Evolutionary conservation across 1,284 basidiomycete genomes (phyloP), one percentile per base, ranked within the genome.

Genomic region (Moniliella sp.): DNA sequence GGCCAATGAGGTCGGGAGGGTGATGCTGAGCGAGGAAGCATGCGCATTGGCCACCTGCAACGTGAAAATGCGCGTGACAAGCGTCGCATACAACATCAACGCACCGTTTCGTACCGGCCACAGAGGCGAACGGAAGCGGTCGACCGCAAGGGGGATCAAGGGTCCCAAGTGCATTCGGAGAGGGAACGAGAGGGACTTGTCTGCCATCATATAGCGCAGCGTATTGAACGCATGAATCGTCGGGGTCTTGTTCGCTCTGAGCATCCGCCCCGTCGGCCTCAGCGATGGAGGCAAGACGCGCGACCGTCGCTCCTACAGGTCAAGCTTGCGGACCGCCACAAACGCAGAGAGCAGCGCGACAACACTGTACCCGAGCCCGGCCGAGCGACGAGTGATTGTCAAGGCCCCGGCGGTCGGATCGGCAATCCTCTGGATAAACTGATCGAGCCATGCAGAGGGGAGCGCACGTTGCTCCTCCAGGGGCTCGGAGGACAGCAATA

Each of bases 31-130:
- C 13, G 30, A 18, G 2, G 5, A 13, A 5, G 18, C 34, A 5
- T 32, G 29, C 15, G 25, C 25, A 15, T 49, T 43, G 13, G 34
- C 41, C 9, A 39, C 32, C 2, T 31, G 28, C 4, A 46, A 32
- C 18, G 37, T 39, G 31, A 62, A 55, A 12, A 50, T 43, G 15
- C 58, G 49, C 21, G 43, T 54, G 32, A 46, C 38, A 16, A 61
- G 47, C 2, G 55, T 44, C 9, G 53, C 45, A 25, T 52, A 62
- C 18, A 61, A 48, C 56, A 62, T 59, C 50, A 61, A 52, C 18
- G 54, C 48, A 25, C 53, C 61, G 36, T 62, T 62, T 25, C 61
- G 57, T 16, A 57, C 37, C 29, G 51, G 46, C 61, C 61, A 62
- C 42, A 50, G 49, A 9, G 43, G 32, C 8, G 58, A 61, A 17